A percentile compares a stretch with the other conserved stretches of the same genome.
Conservation (phyloP, 306 rosid species). For the Ormosia emarginata region DNA sequence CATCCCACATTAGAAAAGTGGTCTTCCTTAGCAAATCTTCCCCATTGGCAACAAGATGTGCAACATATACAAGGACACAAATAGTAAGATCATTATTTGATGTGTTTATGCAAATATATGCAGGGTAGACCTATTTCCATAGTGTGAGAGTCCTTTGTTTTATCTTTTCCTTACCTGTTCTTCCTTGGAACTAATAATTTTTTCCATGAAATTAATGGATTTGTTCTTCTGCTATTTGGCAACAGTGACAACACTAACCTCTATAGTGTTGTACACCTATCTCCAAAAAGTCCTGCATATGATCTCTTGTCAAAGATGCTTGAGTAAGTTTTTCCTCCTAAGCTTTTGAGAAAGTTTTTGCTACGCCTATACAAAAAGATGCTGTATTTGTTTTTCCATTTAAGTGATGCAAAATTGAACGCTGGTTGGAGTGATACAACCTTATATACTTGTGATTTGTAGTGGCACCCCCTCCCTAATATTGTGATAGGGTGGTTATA, state of each 20-base stretch:
- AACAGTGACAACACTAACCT: slow-evolving; percentile 84
- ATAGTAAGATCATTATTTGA: slow-evolving; percentile 59
- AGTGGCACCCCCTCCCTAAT: background rate
- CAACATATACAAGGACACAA: slow-evolving; percentile 87
- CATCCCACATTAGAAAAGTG: slow-evolving; percentile 95
- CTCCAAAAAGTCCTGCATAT: slow-evolving; percentile 77
- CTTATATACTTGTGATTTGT: background rate
- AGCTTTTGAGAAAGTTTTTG: background rate
- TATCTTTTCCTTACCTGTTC: background rate
- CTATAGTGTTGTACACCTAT: slow-evolving; percentile 63
- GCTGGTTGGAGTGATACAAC: background rate
- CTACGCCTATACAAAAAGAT: background rate
- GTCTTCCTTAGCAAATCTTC: slow-evolving; percentile 89
- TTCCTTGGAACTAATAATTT: background rate
- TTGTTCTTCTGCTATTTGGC: slow-evolving; percentile 2
- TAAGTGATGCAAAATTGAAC: slow-evolving; percentile 10
- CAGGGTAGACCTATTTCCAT: slow-evolving; percentile 12
- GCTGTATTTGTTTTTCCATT: background rate
- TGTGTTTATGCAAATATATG: slow-evolving; percentile 7
- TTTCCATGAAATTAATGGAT: slow-evolving; percentile 10
- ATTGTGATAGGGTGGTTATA: background rate
- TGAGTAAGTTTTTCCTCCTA: slow-evolving; percentile 68
- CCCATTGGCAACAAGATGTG: slow-evolving; percentile 79
- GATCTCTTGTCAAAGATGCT: slow-evolving; percentile 97
- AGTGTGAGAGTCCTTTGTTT: background rate